Conservation (phyloP, 495 filamentous ascomycete genomes). For the Extremus antarcticus region DNA sequence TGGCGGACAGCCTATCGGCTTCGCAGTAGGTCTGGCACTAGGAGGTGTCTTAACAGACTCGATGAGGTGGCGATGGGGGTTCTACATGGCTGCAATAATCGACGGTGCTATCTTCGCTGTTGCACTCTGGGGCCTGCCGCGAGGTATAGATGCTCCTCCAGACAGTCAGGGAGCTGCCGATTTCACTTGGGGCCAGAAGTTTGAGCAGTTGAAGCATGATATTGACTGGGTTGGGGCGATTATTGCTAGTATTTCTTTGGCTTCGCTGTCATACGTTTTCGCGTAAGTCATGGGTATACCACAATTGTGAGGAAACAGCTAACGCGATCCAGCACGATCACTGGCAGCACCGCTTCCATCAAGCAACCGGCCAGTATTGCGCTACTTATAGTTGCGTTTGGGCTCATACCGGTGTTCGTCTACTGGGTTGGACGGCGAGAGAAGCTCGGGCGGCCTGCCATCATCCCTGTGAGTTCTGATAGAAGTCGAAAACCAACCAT, state of each 20-base stretch:
- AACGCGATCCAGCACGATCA: constrained; percentile 19
- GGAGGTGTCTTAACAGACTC: constrained; percentile 38
- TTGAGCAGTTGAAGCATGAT: constrained; percentile 25
- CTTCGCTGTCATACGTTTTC: constrained; percentile 38
- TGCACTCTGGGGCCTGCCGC: constrained; percentile 32
- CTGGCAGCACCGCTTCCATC: constrained; percentile 29
- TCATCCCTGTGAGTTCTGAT: constrained; percentile 32
- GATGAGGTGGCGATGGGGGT: constrained; percentile 41
- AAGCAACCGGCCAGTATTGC: constrained; percentile 26
- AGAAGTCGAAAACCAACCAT: neutral
- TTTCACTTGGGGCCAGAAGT: constrained; percentile 8
- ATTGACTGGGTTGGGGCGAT: constrained; percentile 41
- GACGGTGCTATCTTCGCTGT: constrained; percentile 28
- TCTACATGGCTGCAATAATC: constrained; percentile 33
- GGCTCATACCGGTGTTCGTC: constrained; percentile 37
- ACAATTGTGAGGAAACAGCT: neutral
- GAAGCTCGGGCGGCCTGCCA: constrained; percentile 28
- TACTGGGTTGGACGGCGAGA: constrained; percentile 39
- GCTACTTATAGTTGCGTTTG: constrained; percentile 32
- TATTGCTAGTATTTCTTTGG: constrained; percentile 30
- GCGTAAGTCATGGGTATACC: constrained; percentile 13
- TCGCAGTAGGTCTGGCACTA: constrained; percentile 34
- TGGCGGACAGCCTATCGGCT: constrained; percentile 38
- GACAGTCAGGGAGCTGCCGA: constrained; percentile 4
- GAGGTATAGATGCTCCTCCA: constrained; percentile 13